Evolutionary conservation across 192 early-diverging fungal genomes (phyloP).

Genomic region (Fimicolochytrium jonesii): DNA sequence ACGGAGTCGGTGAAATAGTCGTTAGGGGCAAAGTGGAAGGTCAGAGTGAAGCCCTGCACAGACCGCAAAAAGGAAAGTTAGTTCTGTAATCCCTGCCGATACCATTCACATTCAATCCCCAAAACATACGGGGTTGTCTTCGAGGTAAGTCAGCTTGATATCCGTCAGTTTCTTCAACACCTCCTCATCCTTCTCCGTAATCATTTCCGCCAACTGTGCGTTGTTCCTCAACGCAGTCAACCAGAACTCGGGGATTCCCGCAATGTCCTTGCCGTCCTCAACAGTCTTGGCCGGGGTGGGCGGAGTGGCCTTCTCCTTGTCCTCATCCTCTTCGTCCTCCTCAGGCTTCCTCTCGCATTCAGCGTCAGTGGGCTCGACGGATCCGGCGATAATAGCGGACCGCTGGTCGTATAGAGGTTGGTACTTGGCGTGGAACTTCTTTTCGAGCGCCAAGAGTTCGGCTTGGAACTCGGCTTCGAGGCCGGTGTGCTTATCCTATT

Average conservation of each 20-base stretch:
- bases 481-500: slow-evolving; percentile 67
- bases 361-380: slow-evolving; percentile 84
- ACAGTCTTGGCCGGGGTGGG: slow-evolving; percentile 8
- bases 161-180: slow-evolving; percentile 85
- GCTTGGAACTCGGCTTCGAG: slow-evolving; percentile 87
- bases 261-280: neutral
- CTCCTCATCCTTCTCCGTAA: slow-evolving; percentile 88
- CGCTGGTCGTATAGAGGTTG: slow-evolving; percentile 87
- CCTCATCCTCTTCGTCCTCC: slow-evolving; percentile 42
- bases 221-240: slow-evolving; percentile 87
- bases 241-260: slow-evolving; percentile 96
- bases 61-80: neutral
- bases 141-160: slow-evolving; percentile 78
- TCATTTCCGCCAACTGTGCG: slow-evolving; percentile 71
- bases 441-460: slow-evolving; percentile 92
- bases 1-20: slow-evolving; percentile 81
- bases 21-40: slow-evolving; percentile 89
- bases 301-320: neutral
- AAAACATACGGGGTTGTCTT: slow-evolving; percentile 61
- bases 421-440: slow-evolving; percentile 87
- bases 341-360: slow-evolving; percentile 65
- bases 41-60: slow-evolving; percentile 79
- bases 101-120: neutral
- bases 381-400: slow-evolving; percentile 69
- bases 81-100: neutral